A percentile compares a stretch with the other conserved stretches of the same genome.
Evolutionary conservation across 1,284 basidiomycete species (phyloP).

Genomic region (Lignosus rhinocerotis): DNA sequence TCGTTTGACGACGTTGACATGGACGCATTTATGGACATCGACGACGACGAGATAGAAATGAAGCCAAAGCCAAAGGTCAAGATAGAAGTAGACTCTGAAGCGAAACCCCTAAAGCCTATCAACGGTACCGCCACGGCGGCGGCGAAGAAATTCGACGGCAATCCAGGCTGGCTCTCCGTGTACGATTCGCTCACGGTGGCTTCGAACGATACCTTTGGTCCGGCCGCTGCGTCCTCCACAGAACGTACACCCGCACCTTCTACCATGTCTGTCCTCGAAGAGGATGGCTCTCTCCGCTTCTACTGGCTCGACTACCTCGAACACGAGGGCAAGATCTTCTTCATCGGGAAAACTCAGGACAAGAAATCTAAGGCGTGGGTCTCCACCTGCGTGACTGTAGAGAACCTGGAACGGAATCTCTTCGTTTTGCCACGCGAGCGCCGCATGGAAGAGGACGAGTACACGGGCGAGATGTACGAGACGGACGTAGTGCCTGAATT

Average conservation of each 20-base stretch:
- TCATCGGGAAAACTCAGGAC: constrained; percentile 88
- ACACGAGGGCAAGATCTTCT: constrained; percentile 74
- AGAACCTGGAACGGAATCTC: constrained; percentile 89
- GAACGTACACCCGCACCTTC: constrained; percentile 40
- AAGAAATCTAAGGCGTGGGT: constrained; percentile 68
- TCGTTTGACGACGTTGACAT: constrained; percentile 61
- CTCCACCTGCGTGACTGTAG: constrained; percentile 88
- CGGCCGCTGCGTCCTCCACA: constrained; percentile 32
- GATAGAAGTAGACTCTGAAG: constrained; percentile 27
- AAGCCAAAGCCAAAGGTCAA: constrained; percentile 29
- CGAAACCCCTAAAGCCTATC: constrained; percentile 30
- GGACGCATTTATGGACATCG: constrained; percentile 53
- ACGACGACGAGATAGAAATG: constrained; percentile 33
- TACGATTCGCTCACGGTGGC: constrained; percentile 70
- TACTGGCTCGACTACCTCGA: constrained; percentile 96
- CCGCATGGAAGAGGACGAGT: constrained; percentile 61
- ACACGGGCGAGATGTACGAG: constrained; percentile 56
- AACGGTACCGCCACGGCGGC: constrained; percentile 16
- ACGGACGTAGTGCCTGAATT: constrained; percentile 75
- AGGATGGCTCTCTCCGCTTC: constrained; percentile 84
- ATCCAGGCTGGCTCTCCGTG: constrained; percentile 74
- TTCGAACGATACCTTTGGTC: constrained; percentile 54
- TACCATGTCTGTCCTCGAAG: constrained; percentile 63
- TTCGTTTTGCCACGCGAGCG: constrained; percentile 85
- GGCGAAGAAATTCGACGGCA: constrained; percentile 46